Conservation (phyloP, 2,329 filamentous ascomycete genomes). For the Claviceps africana region DNA sequence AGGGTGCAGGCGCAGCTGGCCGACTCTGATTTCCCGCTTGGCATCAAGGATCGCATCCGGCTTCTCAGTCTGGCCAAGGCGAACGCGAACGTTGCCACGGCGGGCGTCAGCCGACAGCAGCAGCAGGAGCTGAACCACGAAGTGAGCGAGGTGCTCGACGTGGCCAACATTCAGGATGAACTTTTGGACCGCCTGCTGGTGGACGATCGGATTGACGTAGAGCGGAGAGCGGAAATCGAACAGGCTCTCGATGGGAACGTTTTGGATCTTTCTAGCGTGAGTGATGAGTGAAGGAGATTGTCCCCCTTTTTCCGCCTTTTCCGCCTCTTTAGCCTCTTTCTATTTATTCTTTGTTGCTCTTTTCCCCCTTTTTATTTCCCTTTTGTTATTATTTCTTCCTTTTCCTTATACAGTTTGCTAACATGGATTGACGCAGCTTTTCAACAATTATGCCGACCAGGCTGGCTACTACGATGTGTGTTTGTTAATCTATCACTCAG, state of each 20-base stretch:
- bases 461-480: constrained; percentile 90
- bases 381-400: neutral
- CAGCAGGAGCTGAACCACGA: constrained; percentile 77
- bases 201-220: constrained; percentile 54
- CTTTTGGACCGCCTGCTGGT: constrained; percentile 62
- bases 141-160: constrained; percentile 73
- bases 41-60: constrained; percentile 74
- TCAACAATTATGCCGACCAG: constrained; percentile 79
- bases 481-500: constrained; percentile 79
- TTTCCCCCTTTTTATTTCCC: no score
- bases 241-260: constrained; percentile 64
- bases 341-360: no score
- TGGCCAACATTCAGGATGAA: constrained; percentile 92
- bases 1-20: constrained; percentile 74
- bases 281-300: constrained; percentile 17
- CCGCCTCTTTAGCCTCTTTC: neutral
- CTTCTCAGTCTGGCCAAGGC: constrained; percentile 84
- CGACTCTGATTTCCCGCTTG: constrained; percentile 63
- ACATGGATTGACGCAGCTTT: constrained; percentile 44
- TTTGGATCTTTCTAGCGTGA: constrained; percentile 59
- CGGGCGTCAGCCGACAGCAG: constrained; percentile 61
- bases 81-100: constrained; percentile 74
- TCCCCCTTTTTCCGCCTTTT: neutral
- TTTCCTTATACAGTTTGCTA: constrained; percentile 6
- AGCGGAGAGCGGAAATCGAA: constrained; percentile 51